Evolutionary conservation across 345 rosid species (phyloP), one percentile per base, ranked within the genome.

Genomic region (Corymbia maculata): DNA sequence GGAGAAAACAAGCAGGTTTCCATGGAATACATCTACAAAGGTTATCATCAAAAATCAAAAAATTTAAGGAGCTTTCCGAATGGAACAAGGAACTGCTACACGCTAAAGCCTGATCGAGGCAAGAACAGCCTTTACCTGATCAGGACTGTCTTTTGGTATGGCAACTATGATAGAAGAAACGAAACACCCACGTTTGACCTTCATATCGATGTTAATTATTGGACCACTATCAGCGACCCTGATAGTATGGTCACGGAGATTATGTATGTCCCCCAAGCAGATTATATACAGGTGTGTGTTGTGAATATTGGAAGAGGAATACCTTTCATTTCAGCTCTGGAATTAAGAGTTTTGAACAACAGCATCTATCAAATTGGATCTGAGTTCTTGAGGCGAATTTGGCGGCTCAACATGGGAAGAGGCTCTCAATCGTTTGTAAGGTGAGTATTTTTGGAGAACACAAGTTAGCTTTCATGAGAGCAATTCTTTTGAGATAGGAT

Each of bases 301-400:
- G 51, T 90, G 6, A 92, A 92, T 32, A 88, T 30, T 3, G 88
- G 90, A 3, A 28, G 13, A 3, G 93, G 93, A 32, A 26, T 12
- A 11, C 93, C 92, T 36, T 66, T 50, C 26, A 90, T 92, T 75
- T 90, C 93, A 4, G 68, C 79, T 2, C 47, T 92, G 88, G 92
- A 88, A 59, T 28, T 92, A 13, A 84, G 92, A n/a, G 86, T n/a
- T 55, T 52, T 88, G 52, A 75, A 89, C 53, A 6, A 68, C 44
- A 52, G 87, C 49, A 51, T 52, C 10, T 87, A 86, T 55, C 12
- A 11, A 21, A 44, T 10, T 15, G 79, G n/a, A 3, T 13, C 64
- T 28, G 52, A 50, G 13, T 45, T 85, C 22, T 61, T 82, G 28
- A 6, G 3, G 1, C 10, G 1, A 1, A 0, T 0, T 3, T 0